phyloP scores from a whole-genome alignment of 108 stramenopile species.

The Conticribra weissflogii region DNA sequence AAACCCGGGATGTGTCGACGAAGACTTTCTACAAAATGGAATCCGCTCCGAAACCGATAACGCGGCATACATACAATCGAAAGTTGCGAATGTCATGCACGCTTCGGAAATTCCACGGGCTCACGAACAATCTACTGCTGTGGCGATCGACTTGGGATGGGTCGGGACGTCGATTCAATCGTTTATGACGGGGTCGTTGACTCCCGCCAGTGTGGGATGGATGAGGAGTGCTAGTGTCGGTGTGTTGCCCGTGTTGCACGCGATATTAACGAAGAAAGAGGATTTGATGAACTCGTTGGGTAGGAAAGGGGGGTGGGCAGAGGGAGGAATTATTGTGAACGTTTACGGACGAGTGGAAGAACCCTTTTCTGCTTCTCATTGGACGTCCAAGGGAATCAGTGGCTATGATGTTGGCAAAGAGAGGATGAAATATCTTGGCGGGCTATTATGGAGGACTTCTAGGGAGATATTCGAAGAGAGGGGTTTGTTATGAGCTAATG shows the following conservation, averaged over 20 bases:
- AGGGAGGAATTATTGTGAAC: constrained; percentile 41
- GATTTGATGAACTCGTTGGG: constrained; percentile 19
- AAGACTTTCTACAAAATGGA: constrained; percentile 17
- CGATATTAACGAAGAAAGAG: constrained; percentile 34
- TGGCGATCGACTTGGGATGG: constrained; percentile 49
- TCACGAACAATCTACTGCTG: constrained; percentile 24
- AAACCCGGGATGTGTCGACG: constrained; percentile 37
- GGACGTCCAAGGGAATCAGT: constrained; percentile 2
- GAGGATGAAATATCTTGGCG: constrained; percentile 26
- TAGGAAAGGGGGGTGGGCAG: constrained; percentile 17
- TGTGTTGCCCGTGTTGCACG: constrained; percentile 33
- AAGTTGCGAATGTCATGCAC: constrained; percentile 50
- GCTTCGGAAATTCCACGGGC: constrained; percentile 31
- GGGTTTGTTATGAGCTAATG: not conserved
- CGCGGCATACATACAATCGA: constrained; percentile 40
- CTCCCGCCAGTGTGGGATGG: constrained; percentile 33
- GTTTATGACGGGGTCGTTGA: constrained; percentile 29
- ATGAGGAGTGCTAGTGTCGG: constrained; percentile 35
- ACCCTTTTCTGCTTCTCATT: constrained; percentile 34
- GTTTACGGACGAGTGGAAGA: constrained; percentile 29
- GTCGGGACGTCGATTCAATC: constrained; percentile 43
- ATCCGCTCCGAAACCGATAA: constrained; percentile 23
- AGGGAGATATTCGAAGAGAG: not conserved
- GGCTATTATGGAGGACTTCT: constrained; percentile 37
- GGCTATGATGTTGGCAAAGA: constrained; percentile 22